Percentiles rank a stretch among this genome's conserved stretches.
phyloP scores from a whole-genome alignment of 108 stramenopile genomes.

The Cyclotella cryptica region DNA sequence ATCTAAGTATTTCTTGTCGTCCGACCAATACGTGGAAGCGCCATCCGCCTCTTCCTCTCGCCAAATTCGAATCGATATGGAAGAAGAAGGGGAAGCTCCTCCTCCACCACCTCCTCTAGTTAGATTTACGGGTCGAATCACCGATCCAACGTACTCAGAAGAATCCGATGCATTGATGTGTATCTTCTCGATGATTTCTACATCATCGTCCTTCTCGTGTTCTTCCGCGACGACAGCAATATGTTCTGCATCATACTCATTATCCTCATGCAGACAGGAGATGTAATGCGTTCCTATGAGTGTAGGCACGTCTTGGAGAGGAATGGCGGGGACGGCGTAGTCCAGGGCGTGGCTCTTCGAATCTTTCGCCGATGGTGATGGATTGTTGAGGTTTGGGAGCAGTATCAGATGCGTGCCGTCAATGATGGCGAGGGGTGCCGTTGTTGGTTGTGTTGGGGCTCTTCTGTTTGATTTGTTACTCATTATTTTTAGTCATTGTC shows the following conservation, averaged over 20 bases:
- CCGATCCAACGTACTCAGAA: not conserved
- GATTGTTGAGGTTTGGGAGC: conserved; percentile 17
- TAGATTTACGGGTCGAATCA: conserved; percentile 5
- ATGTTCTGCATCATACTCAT: not conserved
- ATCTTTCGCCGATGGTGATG: not conserved
- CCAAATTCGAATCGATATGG: not conserved
- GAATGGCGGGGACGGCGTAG: conserved; percentile 4
- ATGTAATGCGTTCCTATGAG: conserved; percentile 2
- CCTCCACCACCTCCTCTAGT: not conserved
- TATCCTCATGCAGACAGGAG: not conserved
- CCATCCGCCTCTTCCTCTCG: not conserved
- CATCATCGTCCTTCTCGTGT: not conserved
- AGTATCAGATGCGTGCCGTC: conserved; percentile 44
- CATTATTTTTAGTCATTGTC: too few species aligned
- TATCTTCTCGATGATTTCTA: not conserved
- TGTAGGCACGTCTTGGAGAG: not conserved
- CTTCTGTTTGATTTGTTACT: not conserved
- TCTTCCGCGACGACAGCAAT: not conserved
- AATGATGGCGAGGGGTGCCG: conserved; percentile 31
- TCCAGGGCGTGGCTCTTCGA: not conserved
- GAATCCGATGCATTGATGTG: not conserved
- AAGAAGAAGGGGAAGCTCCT: not conserved
- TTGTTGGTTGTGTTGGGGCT: not conserved
- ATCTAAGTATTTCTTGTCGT: not conserved
- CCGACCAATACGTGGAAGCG: conserved; percentile 5